Percentiles rank a stretch among this genome's conserved stretches.
Conservation (phyloP, 2,329 filamentous ascomycete species). For the Xylaria sp. region DNA sequence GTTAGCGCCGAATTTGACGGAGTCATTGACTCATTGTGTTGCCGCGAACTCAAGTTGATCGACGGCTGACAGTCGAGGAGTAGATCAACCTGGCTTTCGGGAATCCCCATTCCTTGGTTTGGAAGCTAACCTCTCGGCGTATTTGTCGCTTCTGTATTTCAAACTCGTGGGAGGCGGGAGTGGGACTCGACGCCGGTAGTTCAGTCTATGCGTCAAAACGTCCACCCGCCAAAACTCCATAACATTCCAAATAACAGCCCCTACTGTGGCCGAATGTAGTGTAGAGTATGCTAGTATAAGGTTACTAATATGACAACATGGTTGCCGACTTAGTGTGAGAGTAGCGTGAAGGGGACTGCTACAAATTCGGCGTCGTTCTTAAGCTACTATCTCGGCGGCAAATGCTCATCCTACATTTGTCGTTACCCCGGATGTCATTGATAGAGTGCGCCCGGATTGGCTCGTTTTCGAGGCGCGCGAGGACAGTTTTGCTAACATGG, state of each 20-base stretch:
- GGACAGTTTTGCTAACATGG: not conserved
- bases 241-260: conserved; percentile 23
- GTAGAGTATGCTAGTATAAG: not conserved
- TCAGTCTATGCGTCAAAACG: conserved; percentile 15
- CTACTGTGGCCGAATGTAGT: not conserved
- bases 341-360: not conserved
- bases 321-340: not conserved
- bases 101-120: conserved; percentile 15
- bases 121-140: conserved; percentile 11
- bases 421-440: not conserved
- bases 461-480: not conserved
- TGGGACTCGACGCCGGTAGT: conserved; percentile 34
- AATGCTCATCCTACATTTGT: not conserved
- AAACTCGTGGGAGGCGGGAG: conserved; percentile 15
- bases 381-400: not conserved
- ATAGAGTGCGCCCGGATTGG: not conserved
- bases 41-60: not conserved
- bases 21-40: not conserved
- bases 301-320: not conserved
- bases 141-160: conserved; percentile 17
- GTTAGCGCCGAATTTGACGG: not conserved
- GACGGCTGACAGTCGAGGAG: not conserved
- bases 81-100: conserved; percentile 12
- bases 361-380: not conserved
- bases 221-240: conserved; percentile 1